Percentiles rank a stretch among this genome's conserved stretches.
Evolutionary conservation across 805 yeast genomes (phyloP).

Genomic region (Pichia exigua): DNA sequence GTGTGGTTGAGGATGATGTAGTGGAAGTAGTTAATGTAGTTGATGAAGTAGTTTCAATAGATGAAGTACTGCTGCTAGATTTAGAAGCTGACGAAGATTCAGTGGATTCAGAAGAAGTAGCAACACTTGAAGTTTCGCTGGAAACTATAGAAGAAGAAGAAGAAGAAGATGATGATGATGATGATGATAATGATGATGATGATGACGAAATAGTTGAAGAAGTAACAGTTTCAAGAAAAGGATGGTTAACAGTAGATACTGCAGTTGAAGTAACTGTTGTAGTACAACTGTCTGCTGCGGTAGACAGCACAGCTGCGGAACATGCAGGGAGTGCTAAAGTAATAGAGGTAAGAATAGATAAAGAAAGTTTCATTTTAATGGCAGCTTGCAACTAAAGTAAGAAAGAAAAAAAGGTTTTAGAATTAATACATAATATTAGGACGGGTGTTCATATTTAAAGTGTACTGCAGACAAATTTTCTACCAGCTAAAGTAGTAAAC

Average conservation of each 20-base stretch:
- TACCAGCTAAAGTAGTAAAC: no score
- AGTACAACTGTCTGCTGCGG: neutral
- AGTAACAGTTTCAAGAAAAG: constrained; percentile 11
- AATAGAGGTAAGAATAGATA: neutral
- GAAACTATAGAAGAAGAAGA: neutral
- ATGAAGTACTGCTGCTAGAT: no score
- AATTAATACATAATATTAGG: neutral
- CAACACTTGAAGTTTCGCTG: neutral
- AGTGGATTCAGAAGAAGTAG: neutral
- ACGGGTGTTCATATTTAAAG: neutral
- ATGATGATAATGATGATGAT: neutral
- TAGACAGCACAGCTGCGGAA: neutral
- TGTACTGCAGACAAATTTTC: no score
- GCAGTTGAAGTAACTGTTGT: constrained; percentile 14
- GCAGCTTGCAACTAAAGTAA: neutral
- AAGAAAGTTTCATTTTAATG: neutral
- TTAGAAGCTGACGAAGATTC: no score
- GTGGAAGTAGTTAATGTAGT: constrained; percentile 12
- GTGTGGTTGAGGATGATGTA: constrained; percentile 1
- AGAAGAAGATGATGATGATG: neutral
- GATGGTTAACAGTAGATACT: constrained; percentile 12
- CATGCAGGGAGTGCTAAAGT: neutral
- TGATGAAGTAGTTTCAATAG: constrained; percentile 7
- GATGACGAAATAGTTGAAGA: neutral
- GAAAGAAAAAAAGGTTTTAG: no score